Percentiles rank a stretch among this genome's conserved stretches.
phyloP scores from a whole-genome alignment of 768 basidiomycete genomes.

The Termitomyces heimii region DNA sequence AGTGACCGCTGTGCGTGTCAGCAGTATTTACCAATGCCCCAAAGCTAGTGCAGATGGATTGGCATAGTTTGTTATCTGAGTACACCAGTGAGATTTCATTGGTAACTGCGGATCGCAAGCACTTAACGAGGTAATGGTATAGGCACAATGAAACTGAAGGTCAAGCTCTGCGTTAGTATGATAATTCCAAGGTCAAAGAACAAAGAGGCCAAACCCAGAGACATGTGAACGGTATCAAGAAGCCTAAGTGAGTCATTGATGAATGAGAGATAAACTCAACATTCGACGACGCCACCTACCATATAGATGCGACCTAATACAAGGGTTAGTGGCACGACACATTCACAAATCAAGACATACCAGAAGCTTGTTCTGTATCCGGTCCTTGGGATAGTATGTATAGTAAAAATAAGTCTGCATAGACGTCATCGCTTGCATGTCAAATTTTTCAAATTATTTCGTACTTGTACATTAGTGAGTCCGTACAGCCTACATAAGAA shows the following conservation, averaged over 20 bases:
- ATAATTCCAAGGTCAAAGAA: not conserved
- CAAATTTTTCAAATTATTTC: not conserved
- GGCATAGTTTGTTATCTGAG: slow-evolving; percentile 30
- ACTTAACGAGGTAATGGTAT: slow-evolving; percentile 30
- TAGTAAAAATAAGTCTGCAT: slow-evolving; percentile 29
- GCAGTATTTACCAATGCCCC: slow-evolving; percentile 28
- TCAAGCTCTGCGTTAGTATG: not conserved
- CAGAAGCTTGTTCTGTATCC: slow-evolving; percentile 17
- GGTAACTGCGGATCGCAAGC: not conserved
- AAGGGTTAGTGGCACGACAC: not conserved
- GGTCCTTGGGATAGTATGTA: slow-evolving; percentile 26
- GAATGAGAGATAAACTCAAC: not conserved
- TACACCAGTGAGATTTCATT: not conserved
- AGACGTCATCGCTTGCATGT: not conserved
- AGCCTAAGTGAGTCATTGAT: slow-evolving; percentile 12
- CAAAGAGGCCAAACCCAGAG: slow-evolving; percentile 16
- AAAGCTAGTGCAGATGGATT: slow-evolving; percentile 25
- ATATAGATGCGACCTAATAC: slow-evolving; percentile 22
- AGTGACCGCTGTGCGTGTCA: not conserved
- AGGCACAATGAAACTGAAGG: slow-evolving; percentile 24
- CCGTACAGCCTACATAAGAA: slow-evolving; percentile 24
- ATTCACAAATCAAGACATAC: slow-evolving; percentile 10
- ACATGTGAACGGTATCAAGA: slow-evolving; percentile 25
- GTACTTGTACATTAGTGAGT: slow-evolving; percentile 29
- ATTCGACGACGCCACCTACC: slow-evolving; percentile 11